Evolutionary conservation across 352 stramenopile genomes (phyloP).

Genomic region (Phytopythium ostracodes): DNA sequence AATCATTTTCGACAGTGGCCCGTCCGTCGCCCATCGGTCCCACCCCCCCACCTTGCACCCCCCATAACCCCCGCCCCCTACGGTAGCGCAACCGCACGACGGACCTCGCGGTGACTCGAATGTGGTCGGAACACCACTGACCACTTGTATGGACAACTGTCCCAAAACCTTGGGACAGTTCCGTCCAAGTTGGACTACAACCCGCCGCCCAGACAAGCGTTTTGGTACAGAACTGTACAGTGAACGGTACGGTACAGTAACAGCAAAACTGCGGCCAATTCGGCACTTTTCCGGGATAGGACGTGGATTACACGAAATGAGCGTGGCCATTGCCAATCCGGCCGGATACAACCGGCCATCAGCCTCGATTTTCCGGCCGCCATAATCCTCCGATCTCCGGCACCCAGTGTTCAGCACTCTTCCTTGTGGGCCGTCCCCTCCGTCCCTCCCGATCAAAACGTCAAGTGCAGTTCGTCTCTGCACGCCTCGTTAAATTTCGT

Average conservation of each 20-base stretch:
- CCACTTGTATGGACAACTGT: background rate
- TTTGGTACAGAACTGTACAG: too few species aligned
- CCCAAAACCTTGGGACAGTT: background rate
- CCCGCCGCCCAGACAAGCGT: too few species aligned
- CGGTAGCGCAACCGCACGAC: background rate
- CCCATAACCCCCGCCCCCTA: background rate
- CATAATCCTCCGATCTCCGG: too few species aligned
- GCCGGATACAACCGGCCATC: too few species aligned
- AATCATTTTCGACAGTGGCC: background rate
- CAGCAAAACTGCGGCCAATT: background rate
- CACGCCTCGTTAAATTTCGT: background rate
- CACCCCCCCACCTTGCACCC: background rate
- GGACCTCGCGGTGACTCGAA: background rate
- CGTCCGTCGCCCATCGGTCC: background rate
- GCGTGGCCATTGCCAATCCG: too few species aligned
- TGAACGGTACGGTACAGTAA: too few species aligned
- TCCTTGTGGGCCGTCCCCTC: too few species aligned
- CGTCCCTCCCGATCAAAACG: too few species aligned
- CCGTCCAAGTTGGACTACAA: too few species aligned
- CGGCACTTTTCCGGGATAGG: background rate
- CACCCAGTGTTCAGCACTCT: too few species aligned
- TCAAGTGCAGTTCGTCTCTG: too few species aligned
- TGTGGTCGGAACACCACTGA: background rate
- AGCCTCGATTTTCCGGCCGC: too few species aligned
- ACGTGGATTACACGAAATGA: background rate